A percentile compares a stretch with the other conserved stretches of the same genome.
Conservation (phyloP, 1,139 yeast genomes). For the Hyphopichia pseudoburtonii region DNA sequence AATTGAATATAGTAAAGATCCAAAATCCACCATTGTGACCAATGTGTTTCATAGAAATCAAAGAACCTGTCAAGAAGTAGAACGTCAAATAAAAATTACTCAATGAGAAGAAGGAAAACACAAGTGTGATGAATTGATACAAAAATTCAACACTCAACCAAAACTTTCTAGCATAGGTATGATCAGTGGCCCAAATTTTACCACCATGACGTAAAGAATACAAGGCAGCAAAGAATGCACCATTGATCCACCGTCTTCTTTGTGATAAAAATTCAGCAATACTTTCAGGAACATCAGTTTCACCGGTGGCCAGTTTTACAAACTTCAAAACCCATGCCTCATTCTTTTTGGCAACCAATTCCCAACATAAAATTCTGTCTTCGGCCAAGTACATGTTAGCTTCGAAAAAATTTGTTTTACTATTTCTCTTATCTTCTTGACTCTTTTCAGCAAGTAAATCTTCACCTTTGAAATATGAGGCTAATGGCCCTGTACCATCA, state of each 20-base stretch:
- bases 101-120: slow-evolving; percentile 87
- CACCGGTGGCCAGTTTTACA: slow-evolving; percentile 92
- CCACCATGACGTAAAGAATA: slow-evolving; percentile 78
- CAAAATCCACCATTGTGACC: slow-evolving; percentile 74
- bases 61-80: slow-evolving; percentile 88
- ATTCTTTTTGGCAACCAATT: slow-evolving; percentile 80
- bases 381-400: slow-evolving; percentile 98
- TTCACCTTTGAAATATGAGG: slow-evolving; percentile 90
- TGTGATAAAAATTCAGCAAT: slow-evolving; percentile 90
- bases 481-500: slow-evolving; percentile 91
- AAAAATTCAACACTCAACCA: slow-evolving; percentile 80
- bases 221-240: slow-evolving; percentile 95
- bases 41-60: slow-evolving; percentile 52
- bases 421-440: slow-evolving; percentile 31
- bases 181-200: slow-evolving; percentile 86
- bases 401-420: slow-evolving; percentile 73
- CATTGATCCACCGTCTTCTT: slow-evolving; percentile 97
- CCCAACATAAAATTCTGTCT: slow-evolving; percentile 97
- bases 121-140: slow-evolving; percentile 72
- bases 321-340: slow-evolving; percentile 92
- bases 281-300: slow-evolving; percentile 94
- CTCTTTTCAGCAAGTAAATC: slow-evolving; percentile 40
- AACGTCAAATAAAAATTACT: slow-evolving; percentile 89
- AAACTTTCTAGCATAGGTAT: slow-evolving; percentile 70
- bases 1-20: slow-evolving; percentile 81